Evolutionary conservation across 768 basidiomycete genomes (phyloP).

Genomic region (Cystobasidium onofrii): DNA sequence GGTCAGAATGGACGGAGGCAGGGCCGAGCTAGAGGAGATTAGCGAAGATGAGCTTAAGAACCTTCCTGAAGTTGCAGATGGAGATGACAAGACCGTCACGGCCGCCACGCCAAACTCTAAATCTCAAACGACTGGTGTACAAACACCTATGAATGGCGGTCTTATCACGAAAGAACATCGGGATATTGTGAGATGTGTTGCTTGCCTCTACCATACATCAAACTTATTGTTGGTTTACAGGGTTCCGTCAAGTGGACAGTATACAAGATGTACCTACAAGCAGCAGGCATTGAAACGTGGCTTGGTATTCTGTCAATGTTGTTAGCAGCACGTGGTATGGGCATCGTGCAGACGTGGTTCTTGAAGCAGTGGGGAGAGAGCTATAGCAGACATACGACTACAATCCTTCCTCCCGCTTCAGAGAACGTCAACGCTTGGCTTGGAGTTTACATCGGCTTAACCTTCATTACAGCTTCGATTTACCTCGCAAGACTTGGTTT

Average conservation of each 20-base stretch:
- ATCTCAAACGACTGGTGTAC: slow-evolving; percentile 28
- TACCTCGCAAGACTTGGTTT: slow-evolving; percentile 8
- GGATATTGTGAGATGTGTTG: slow-evolving; percentile 2
- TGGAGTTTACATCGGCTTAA: slow-evolving; percentile 1
- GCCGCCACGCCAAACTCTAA: slow-evolving; percentile 1
- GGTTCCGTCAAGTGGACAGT: slow-evolving; percentile 36
- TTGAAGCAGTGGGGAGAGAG: slow-evolving; percentile 38
- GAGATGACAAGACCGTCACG: slow-evolving; percentile 20
- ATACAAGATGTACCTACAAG: slow-evolving; percentile 33
- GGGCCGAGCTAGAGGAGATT: slow-evolving; percentile 19
- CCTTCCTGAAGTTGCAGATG: neutral
- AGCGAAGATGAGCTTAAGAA: neutral
- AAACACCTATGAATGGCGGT: neutral
- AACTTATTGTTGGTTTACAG: neutral
- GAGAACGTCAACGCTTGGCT: slow-evolving; percentile 33
- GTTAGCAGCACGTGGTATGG: slow-evolving; percentile 3
- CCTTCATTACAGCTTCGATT: neutral
- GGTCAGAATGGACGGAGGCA: slow-evolving; percentile 34
- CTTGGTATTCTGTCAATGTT: neutral
- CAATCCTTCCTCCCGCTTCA: slow-evolving; percentile 5
- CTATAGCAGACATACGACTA: slow-evolving; percentile 21
- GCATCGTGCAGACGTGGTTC: slow-evolving; percentile 7
- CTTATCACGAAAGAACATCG: slow-evolving; percentile 36
- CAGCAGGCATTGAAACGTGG: slow-evolving; percentile 34
- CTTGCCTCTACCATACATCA: no score